phyloP scores from a whole-genome alignment of 2,329 filamentous ascomycete species.

The Paramyrothecium sp. region DNA sequence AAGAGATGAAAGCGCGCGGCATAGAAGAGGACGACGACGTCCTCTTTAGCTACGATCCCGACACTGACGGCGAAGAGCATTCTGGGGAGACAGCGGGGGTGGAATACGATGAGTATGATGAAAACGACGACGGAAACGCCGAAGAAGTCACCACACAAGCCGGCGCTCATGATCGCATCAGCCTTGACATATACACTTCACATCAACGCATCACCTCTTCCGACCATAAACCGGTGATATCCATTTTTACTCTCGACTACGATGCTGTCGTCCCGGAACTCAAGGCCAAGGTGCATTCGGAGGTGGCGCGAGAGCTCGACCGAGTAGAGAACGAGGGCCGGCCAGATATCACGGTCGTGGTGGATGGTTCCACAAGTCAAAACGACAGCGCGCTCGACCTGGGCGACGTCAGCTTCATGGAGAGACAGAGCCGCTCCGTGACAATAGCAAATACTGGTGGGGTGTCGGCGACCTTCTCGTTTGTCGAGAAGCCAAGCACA shows the following conservation, averaged over 20 bases:
- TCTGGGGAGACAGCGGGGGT: conserved; percentile 30
- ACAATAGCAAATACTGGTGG: conserved; percentile 92
- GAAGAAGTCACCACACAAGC: conserved; percentile 57
- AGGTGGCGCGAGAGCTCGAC: conserved; percentile 85
- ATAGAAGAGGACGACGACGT: conserved; percentile 81
- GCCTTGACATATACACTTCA: conserved; percentile 71
- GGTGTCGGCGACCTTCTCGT: conserved; percentile 74
- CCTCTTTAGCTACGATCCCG: conserved; percentile 87
- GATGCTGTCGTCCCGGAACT: conserved; percentile 83
- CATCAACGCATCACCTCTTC: conserved; percentile 90
- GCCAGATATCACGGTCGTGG: conserved; percentile 77
- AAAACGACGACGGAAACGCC: conserved; percentile 41
- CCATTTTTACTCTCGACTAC: conserved; percentile 80
- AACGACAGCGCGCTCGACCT: conserved; percentile 68
- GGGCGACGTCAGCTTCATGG: conserved; percentile 69
- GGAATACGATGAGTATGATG: conserved; percentile 61
- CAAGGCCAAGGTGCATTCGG: conserved; percentile 79
- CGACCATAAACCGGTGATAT: conserved; percentile 89
- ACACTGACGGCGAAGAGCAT: conserved; percentile 61
- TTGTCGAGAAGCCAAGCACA: conserved; percentile 68
- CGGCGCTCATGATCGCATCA: conserved; percentile 53
- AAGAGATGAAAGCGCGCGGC: conserved; percentile 81
- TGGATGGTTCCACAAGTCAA: conserved; percentile 55
- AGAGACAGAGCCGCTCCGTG: conserved; percentile 63
- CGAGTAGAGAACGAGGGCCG: conserved; percentile 88